Evolutionary conservation across 441 rosid species (phyloP).

Genomic region (Dalechampia spathulata): DNA sequence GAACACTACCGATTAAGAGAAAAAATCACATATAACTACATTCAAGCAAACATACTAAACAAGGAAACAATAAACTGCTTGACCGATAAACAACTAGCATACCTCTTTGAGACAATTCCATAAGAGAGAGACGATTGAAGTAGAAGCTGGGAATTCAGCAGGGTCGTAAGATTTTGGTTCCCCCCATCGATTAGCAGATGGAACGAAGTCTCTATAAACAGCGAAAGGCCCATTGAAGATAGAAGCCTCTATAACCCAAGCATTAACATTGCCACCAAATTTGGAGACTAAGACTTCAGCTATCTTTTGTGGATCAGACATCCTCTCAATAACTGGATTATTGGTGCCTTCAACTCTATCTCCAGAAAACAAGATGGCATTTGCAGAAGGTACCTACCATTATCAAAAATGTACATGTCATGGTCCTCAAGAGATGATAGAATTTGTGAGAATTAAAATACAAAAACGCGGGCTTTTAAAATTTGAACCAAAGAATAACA

Average conservation of each 20-base stretch:
- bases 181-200: conserved; percentile 44
- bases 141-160: conserved; percentile 59
- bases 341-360: conserved; percentile 59
- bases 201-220: conserved; percentile 62
- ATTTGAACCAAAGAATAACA: conserved; percentile 6
- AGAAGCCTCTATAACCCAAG: conserved; percentile 68
- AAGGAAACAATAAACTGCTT: neutral
- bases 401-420: neutral
- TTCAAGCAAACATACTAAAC: neutral
- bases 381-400: conserved; percentile 59
- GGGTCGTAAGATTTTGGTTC: conserved; percentile 57
- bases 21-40: neutral
- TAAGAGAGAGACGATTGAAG: conserved; percentile 48
- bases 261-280: conserved; percentile 51
- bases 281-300: conserved; percentile 70
- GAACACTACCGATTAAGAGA: no score
- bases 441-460: neutral
- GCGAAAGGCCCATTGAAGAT: conserved; percentile 67
- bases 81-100: neutral
- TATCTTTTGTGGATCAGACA: conserved; percentile 49
- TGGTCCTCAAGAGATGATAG: neutral
- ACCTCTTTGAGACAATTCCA: conserved; percentile 57
- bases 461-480: neutral
- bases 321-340: conserved; percentile 62
- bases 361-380: conserved; percentile 65